These are phyloP conservation scores for Ogataea methanolica DNA, from an alignment of 805 yeast genomes.

Conservation along the genomic window DNA sequence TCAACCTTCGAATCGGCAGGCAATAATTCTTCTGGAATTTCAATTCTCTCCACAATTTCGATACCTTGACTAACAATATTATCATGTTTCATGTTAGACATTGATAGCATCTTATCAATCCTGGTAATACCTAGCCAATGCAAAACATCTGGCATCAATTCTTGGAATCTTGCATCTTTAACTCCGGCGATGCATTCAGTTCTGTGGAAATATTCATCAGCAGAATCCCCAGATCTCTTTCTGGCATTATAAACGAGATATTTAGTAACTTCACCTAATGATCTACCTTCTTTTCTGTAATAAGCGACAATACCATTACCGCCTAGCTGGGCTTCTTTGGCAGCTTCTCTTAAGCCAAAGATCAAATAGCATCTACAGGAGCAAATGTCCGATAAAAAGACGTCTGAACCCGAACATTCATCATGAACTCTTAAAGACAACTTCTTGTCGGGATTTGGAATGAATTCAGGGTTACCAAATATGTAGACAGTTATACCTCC, in stretches of 20 bases:
- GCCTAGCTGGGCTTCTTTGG: constrained; percentile 62
- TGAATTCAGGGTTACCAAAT: constrained; percentile 54
- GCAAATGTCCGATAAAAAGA: constrained; percentile 63
- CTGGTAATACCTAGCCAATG: constrained; percentile 62
- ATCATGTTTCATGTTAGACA: constrained; percentile 71
- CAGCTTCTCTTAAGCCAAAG: constrained; percentile 65
- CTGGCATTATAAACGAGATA: constrained; percentile 67
- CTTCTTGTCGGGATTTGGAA: constrained; percentile 46
- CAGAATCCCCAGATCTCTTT: constrained; percentile 64
- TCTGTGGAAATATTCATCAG: constrained; percentile 62
- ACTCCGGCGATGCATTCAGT: constrained; percentile 73
- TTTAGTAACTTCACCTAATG: constrained; percentile 67
- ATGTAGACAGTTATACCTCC: constrained; percentile 66
- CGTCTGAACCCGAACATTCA: constrained; percentile 69
- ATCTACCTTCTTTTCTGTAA: constrained; percentile 67
- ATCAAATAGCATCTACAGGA: constrained; percentile 66
- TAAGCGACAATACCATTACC: constrained; percentile 62
- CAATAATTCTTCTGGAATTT: constrained; percentile 62
- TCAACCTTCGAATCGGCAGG: constrained; percentile 69
- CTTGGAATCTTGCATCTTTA: constrained; percentile 68
- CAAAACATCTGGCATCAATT: constrained; percentile 63
- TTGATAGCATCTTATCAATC: constrained; percentile 63
- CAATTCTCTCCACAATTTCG: constrained; percentile 54
- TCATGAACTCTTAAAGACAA: constrained; percentile 62
- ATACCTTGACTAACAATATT: constrained; percentile 70